Conservation (phyloP, 2,329 filamentous ascomycete genomes). For the Pestalotiopsis sp. region DNA sequence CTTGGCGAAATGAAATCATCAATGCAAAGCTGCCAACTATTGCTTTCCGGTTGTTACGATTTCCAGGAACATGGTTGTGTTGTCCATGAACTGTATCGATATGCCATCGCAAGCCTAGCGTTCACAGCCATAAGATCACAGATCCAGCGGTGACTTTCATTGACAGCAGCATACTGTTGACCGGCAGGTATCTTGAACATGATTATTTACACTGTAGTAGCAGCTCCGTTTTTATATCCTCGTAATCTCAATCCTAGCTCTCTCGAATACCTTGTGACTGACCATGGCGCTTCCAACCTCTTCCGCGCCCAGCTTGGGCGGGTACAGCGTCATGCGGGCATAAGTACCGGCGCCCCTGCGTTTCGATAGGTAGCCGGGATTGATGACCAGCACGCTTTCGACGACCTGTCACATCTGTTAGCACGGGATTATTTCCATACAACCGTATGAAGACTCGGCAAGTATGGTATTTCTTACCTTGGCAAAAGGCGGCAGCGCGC, state of each 20-base stretch:
- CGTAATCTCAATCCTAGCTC: constrained; percentile 84
- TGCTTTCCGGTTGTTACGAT: neutral
- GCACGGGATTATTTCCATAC: constrained; percentile 6
- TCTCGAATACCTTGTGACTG: constrained; percentile 76
- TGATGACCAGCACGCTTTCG: constrained; percentile 86
- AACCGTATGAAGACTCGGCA: neutral
- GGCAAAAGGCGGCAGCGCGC: constrained; percentile 81
- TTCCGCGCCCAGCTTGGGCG: constrained; percentile 59
- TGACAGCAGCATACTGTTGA: too few relatives aligned
- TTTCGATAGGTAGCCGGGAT: constrained; percentile 87
- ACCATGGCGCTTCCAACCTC: constrained; percentile 61
- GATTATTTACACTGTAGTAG: too few relatives aligned
- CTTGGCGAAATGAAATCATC: neutral
- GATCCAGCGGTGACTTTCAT: neutral
- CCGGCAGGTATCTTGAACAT: too few relatives aligned
- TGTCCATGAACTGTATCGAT: neutral
- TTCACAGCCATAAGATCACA: neutral
- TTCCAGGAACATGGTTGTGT: neutral
- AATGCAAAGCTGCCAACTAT: neutral
- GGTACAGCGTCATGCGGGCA: constrained; percentile 75
- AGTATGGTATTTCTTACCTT: constrained; percentile 61
- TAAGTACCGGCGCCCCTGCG: constrained; percentile 83
- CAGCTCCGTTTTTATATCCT: constrained; percentile 58
- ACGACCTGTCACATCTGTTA: constrained; percentile 64
- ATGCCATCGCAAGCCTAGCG: neutral